phyloP scores from a whole-genome alignment of 768 basidiomycete genomes.

The Lanmaoa pseudosensibilis region DNA sequence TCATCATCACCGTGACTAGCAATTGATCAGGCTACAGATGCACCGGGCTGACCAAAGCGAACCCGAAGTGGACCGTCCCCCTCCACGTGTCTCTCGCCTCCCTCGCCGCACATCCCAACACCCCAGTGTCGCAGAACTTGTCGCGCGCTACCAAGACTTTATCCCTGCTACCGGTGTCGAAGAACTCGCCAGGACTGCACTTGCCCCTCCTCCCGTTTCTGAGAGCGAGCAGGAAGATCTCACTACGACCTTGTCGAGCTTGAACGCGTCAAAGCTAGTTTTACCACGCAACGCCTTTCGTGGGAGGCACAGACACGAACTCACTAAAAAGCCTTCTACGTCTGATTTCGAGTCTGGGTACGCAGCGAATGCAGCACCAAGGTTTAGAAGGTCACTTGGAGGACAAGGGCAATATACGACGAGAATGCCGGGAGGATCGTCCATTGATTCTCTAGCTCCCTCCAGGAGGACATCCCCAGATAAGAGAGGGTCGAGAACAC shows the following conservation, averaged over 20 bases:
- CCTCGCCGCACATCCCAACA: slow-evolving; percentile 58
- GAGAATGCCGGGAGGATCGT: slow-evolving; percentile 45
- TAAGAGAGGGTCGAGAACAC: slow-evolving; percentile 47
- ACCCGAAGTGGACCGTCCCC: slow-evolving; percentile 16
- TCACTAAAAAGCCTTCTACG: slow-evolving; percentile 54
- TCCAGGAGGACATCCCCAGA: slow-evolving; percentile 76
- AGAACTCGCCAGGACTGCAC: slow-evolving; percentile 68
- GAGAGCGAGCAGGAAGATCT: slow-evolving; percentile 79
- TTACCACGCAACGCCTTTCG: slow-evolving; percentile 41
- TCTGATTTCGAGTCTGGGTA: slow-evolving; percentile 93
- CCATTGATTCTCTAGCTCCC: slow-evolving; percentile 54
- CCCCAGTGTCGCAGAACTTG: slow-evolving; percentile 80
- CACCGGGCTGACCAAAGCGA: slow-evolving; percentile 27
- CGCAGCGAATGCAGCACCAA: slow-evolving; percentile 87
- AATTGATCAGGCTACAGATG: slow-evolving; percentile 17
- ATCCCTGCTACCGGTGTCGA: slow-evolving; percentile 71
- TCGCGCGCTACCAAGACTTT: slow-evolving; percentile 78
- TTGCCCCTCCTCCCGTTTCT: slow-evolving; percentile 61
- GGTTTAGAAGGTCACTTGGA: slow-evolving; percentile 54
- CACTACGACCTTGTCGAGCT: slow-evolving; percentile 26
- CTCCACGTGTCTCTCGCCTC: slow-evolving; percentile 52
- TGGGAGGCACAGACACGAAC: slow-evolving; percentile 47
- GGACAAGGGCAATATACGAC: slow-evolving; percentile 44
- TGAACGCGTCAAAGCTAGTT: slow-evolving; percentile 24
- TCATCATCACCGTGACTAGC: not conserved